phyloP scores from a whole-genome alignment of 2,329 filamentous ascomycete genomes.

The Aspergillus calidoustus region DNA sequence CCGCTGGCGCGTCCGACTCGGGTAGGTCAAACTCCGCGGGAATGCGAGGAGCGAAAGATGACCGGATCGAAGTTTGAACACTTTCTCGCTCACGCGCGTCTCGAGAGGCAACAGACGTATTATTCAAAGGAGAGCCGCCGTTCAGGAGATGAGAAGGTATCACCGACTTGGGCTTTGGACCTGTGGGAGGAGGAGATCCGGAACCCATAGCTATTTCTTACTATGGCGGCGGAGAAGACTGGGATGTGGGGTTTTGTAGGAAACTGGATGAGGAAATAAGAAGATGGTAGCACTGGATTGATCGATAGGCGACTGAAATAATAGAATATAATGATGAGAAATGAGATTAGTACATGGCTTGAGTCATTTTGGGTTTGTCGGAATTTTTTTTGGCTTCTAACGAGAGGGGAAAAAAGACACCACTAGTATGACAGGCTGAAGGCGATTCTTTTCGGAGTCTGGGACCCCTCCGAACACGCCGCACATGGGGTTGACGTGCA shows the following conservation, averaged over 20 bases:
- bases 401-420: constrained; percentile 7
- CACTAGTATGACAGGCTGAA: constrained; percentile 5
- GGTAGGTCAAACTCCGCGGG: constrained; percentile 36
- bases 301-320: neutral
- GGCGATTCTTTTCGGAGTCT: constrained; percentile 8
- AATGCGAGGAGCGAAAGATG: constrained; percentile 55
- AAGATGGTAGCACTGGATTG: neutral
- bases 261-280: neutral
- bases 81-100: constrained; percentile 62
- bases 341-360: constrained; percentile 1
- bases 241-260: constrained; percentile 1
- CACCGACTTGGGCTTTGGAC: constrained; percentile 55
- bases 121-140: constrained; percentile 55
- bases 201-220: constrained; percentile 57
- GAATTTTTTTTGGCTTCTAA: constrained; percentile 7
- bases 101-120: constrained; percentile 52
- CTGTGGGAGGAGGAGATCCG: constrained; percentile 45
- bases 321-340: neutral
- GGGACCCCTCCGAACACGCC: constrained; percentile 11
- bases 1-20: constrained; percentile 23
- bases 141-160: constrained; percentile 63
- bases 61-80: constrained; percentile 62
- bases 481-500: neutral
- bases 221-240: constrained; percentile 10
- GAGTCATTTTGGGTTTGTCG: neutral